Base-by-base conservation (phyloP, 306 rosid species). In the Medicago lupulina region DNA sequence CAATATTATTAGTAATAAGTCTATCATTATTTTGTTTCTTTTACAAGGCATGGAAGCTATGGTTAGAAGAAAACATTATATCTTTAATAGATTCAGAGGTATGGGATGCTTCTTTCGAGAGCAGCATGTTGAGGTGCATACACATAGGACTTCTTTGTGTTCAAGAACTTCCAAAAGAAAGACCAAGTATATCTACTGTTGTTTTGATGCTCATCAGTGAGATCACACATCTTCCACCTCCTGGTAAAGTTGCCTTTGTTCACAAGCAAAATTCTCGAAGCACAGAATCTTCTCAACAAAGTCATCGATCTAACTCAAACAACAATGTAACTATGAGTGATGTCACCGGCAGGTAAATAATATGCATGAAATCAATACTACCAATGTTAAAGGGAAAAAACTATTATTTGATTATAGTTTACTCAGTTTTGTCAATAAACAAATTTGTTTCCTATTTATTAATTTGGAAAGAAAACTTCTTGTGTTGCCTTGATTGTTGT, bases 131-230 rank as follows among this genome's bases (percentile, higher is more conserved):
- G 17, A 81, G 69, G 74, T 81, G 81, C 69, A 81, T 81, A 40
- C 81, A 81, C 28, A 81, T 81, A 75, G 84, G 84, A 18, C 81
- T 81, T 76, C 19, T 81, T 1, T 81, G 77, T 49, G 84, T 81
- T 14, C 81, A 81, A 76, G 84, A 81, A 62, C 41, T 81, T 41
- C 65, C 85, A 77, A 82, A 11, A 77, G 82, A 82, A 71, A 82
- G 82, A 25, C 85, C 85, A 77, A 17, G 67, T 38, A 77, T 82
- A 66, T 71, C 82, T 17, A 82, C 79, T 9, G 82, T 71, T 0
- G 85, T 82, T 71, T 77, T 77, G 44, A 82, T 82, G 85, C 79
- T 82, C 1, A 77, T 82, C n/a, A 82, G 85, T 72, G 85, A 82
- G 53, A 82, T 82, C 40, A 77, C 85, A 23, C 71, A 82, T 38